Evolutionary conservation across 2,329 filamentous ascomycete genomes (phyloP).

Genomic region (Aspergillus glaucus): DNA sequence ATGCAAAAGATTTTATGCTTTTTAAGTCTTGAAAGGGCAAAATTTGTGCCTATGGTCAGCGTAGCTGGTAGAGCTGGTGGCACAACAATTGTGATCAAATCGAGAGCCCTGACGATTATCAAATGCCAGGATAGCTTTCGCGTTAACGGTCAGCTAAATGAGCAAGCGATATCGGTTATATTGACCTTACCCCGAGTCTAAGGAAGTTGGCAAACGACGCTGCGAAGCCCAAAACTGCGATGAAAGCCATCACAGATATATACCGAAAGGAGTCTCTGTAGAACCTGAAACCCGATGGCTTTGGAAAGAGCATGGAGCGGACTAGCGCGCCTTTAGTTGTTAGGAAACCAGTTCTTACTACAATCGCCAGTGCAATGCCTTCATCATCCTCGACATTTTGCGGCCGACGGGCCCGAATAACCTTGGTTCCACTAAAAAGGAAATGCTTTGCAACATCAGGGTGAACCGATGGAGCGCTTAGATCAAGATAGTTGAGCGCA

Average conservation of each 20-base stretch:
- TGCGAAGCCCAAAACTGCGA: slow-evolving; percentile 80
- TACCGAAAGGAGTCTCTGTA: slow-evolving; percentile 97
- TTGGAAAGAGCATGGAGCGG: slow-evolving; percentile 96
- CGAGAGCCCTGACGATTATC: slow-evolving; percentile 84
- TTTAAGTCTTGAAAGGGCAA: slow-evolving; percentile 79
- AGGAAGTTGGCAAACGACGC: slow-evolving; percentile 93
- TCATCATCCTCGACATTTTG: slow-evolving; percentile 82
- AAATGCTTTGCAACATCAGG: slow-evolving; percentile 82
- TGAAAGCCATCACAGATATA: slow-evolving; percentile 88
- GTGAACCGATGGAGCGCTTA: slow-evolving; percentile 74
- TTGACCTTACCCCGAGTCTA: slow-evolving; percentile 54
- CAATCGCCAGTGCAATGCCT: slow-evolving; percentile 83
- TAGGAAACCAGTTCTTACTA: slow-evolving; percentile 91
- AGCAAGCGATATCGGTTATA: background rate
- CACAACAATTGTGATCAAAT: slow-evolving; percentile 95
- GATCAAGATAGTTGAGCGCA: slow-evolving; percentile 66
- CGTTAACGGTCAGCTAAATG: background rate
- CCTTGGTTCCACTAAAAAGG: slow-evolving; percentile 90
- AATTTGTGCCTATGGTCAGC: slow-evolving; percentile 92
- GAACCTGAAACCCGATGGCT: slow-evolving; percentile 97
- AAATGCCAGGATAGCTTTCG: slow-evolving; percentile 70
- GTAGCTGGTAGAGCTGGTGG: slow-evolving; percentile 92
- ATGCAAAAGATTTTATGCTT: slow-evolving; percentile 94
- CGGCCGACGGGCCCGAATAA: slow-evolving; percentile 81
- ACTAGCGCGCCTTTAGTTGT: slow-evolving; percentile 95